phyloP scores from a whole-genome alignment of 257 asterid genomes.

The Nicotiana noctiflora region DNA sequence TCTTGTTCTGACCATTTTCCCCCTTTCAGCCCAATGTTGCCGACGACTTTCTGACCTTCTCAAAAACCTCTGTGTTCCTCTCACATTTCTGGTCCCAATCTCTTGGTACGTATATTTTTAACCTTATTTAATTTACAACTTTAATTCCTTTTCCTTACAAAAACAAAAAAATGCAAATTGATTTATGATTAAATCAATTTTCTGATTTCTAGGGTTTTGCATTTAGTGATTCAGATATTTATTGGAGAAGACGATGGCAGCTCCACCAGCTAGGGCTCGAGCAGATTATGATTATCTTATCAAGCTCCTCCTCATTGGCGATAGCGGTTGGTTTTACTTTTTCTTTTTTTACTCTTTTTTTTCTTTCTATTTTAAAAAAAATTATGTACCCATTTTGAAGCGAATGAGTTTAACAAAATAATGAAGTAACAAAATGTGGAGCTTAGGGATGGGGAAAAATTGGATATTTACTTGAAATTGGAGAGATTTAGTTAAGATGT shows the following conservation, averaged over 20 bases:
- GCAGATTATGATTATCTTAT: conserved; percentile 31
- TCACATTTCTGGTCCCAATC: not conserved
- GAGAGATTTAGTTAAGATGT: not conserved
- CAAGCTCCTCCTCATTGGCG: conserved; percentile 31
- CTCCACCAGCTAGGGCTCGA: conserved; percentile 29
- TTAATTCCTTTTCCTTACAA: not conserved
- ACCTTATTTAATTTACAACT: not conserved
- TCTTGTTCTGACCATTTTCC: not conserved
- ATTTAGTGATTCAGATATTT: not conserved
- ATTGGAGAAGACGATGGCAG: conserved; percentile 14
- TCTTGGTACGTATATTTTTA: not conserved
- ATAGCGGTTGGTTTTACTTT: conserved; percentile 22
- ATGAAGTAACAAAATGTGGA: not conserved
- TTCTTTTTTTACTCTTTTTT: not conserved
- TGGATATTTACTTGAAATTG: not conserved
- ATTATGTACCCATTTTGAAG: not conserved
- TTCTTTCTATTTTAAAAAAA: not conserved
- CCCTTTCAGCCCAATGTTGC: not conserved
- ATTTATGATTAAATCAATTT: not conserved
- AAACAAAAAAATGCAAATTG: not conserved
- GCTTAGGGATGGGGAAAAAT: not conserved
- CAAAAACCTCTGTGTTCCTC: not conserved
- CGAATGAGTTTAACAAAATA: not conserved
- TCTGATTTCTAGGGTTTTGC: conserved; percentile 15
- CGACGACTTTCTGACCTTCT: conserved; percentile 8